These are phyloP conservation scores for Pyrenochaeta sp. DNA, from an alignment of 2,329 filamentous ascomycete species.

Conservation along the genomic window DNA sequence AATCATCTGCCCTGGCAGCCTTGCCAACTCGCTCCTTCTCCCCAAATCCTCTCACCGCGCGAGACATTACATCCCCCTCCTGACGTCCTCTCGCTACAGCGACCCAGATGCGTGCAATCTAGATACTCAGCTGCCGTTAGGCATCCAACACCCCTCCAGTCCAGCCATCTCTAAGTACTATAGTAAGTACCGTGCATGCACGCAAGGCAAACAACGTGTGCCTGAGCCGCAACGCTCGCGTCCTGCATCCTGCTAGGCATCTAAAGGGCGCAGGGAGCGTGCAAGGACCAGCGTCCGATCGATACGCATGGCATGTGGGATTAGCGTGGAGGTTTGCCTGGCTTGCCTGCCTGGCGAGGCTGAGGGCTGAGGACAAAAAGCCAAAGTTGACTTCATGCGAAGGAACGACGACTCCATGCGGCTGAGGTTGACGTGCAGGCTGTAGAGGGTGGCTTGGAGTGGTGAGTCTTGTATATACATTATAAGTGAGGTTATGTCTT, in stretches of 20 bases:
- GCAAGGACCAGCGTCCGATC: not conserved
- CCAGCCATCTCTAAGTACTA: not conserved
- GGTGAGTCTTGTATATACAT: constrained; percentile 2
- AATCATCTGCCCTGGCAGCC: too few species aligned
- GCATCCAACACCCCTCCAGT: too few species aligned
- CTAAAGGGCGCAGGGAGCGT: constrained; percentile 4
- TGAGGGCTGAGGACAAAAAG: constrained; percentile 9
- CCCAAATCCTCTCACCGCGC: too few species aligned
- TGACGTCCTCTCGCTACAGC: too few species aligned
- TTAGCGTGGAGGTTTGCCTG: too few species aligned
- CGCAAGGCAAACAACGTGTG: constrained; percentile 3
- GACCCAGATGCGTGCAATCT: too few species aligned
- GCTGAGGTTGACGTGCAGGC: not conserved
- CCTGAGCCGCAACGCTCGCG: too few species aligned
- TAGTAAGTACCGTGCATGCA: not conserved
- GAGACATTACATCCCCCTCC: too few species aligned
- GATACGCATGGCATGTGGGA: not conserved
- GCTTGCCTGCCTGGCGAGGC: too few species aligned
- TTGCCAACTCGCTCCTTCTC: too few species aligned
- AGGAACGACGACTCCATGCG: not conserved
- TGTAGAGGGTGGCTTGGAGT: not conserved
- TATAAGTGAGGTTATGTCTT: too few species aligned
- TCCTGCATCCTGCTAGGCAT: constrained; percentile 11
- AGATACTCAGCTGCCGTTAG: too few species aligned
- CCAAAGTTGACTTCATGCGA: constrained; percentile 9